phyloP scores from a whole-genome alignment of 805 yeast genomes.

The Monosporozyma yasuniensis region DNA sequence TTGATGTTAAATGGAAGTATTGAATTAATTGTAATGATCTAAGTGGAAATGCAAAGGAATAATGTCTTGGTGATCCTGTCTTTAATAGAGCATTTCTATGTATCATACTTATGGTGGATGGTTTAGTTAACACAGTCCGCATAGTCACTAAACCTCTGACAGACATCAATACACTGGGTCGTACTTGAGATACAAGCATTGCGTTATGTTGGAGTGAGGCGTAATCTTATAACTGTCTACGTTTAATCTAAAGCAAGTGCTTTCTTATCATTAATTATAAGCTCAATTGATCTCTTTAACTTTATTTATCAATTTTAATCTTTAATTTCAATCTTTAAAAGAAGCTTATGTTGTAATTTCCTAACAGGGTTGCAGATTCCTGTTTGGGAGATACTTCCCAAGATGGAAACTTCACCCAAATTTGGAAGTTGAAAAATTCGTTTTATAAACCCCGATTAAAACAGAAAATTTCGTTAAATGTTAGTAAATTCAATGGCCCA shows the following conservation, averaged over 20 bases:
- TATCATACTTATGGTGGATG: not conserved
- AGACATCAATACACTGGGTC: not conserved
- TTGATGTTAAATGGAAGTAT: constrained; percentile 6
- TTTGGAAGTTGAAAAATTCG: not conserved
- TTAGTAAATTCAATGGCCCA: too few species aligned
- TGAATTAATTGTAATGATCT: constrained; percentile 14
- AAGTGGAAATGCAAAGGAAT: constrained; percentile 18
- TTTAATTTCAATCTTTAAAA: not conserved
- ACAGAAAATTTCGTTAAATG: too few species aligned
- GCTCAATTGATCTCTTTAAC: not conserved
- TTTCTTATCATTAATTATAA: not conserved
- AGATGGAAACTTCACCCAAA: not conserved
- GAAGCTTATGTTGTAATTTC: not conserved
- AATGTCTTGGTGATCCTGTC: constrained; percentile 5
- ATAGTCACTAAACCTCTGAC: not conserved
- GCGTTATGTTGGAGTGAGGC: not conserved
- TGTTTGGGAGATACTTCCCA: not conserved
- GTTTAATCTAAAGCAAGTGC: not conserved
- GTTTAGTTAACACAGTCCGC: not conserved
- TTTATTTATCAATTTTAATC: too few species aligned
- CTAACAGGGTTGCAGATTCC: not conserved
- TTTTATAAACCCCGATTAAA: not conserved
- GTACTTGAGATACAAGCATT: not conserved
- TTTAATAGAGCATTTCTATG: not conserved
- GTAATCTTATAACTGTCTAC: not conserved